Evolutionary conservation across 805 yeast species (phyloP), one percentile per base, ranked within the genome.

Genomic region (Schizosaccharomyces osmophilus): DNA sequence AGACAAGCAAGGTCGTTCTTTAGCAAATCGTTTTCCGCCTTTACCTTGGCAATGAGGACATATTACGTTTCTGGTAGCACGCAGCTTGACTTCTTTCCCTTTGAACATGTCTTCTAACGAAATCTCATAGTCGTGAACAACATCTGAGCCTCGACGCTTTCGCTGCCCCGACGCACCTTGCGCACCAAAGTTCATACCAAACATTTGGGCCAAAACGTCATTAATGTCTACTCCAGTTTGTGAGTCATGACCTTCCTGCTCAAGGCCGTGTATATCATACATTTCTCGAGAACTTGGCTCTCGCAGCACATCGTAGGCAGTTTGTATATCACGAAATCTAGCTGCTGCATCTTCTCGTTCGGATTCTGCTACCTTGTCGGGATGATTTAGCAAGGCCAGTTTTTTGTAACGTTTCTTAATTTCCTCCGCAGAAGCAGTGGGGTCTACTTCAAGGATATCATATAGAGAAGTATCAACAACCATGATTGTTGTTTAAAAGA

Each of bases 301-400:
- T n/a, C 39, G 19, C n/a, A 90, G 73, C 2, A 84, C 74, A 68
- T 88, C 95, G 69, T 90, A 90, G 0, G 97, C 97, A 63, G 83
- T 84, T 19, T 84, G 78, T 62, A 90, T 80, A 66, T 84, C 89
- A 70, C 90, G 90, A 72, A 90, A 90, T 68, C 78, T 79, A 64
- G 78, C 74, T 70, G 87, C 96, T 2, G 95, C 85, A 17, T 39
- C 54, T 26, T 19, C 61, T 22, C 74, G 79, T n/a, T 76, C 83
- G 4, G 31, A 8, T 63, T 93, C 75, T 0, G 80, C 70, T 1
- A 81, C 88, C 69, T 93, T 90, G 71, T 90, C 97, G 0, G 97
- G 97, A 71, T 90, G 97, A 67, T 82, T 80, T 64, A 76, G 75
- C 51, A 90, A 75, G 11, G 97, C 97, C 59, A 87, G 77, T 11